phyloP scores from a whole-genome alignment of 768 basidiomycete genomes.

The Boletus tomentosulus region DNA sequence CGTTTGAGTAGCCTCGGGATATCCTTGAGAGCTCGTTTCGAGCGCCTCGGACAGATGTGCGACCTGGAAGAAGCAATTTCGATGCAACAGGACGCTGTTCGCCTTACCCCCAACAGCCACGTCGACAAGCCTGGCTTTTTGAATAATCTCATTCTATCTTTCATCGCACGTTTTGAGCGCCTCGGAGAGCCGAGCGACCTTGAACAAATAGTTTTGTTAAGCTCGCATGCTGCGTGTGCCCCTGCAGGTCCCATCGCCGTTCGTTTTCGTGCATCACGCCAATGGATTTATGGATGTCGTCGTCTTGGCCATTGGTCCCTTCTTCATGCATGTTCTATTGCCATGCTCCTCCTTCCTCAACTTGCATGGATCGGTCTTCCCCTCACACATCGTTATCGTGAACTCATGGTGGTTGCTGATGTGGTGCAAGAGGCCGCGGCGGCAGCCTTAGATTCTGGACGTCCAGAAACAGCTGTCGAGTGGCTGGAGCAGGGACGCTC shows the following conservation, averaged over 20 bases:
- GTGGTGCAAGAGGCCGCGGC: conserved; percentile 8
- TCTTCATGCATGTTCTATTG: neutral
- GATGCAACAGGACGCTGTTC: no score
- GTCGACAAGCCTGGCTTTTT: no score
- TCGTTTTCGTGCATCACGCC: neutral
- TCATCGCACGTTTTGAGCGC: neutral
- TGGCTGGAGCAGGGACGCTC: conserved; percentile 20
- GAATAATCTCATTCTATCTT: no score
- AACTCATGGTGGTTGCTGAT: neutral
- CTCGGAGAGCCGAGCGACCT: neutral
- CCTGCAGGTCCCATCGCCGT: neutral
- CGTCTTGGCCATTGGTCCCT: neutral
- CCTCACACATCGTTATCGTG: neutral
- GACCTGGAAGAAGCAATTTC: no score
- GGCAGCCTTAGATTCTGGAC: neutral
- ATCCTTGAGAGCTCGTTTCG: no score
- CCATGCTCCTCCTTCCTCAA: neutral
- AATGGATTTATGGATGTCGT: neutral
- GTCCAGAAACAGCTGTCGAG: conserved; percentile 6
- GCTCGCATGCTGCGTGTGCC: neutral
- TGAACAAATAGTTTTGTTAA: neutral
- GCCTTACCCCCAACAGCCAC: no score
- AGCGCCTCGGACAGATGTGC: no score
- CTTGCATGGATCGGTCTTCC: neutral
- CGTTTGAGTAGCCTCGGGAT: neutral